phyloP scores from a whole-genome alignment of 805 yeast genomes.

The Metschnikowia aberdeeniae region DNA sequence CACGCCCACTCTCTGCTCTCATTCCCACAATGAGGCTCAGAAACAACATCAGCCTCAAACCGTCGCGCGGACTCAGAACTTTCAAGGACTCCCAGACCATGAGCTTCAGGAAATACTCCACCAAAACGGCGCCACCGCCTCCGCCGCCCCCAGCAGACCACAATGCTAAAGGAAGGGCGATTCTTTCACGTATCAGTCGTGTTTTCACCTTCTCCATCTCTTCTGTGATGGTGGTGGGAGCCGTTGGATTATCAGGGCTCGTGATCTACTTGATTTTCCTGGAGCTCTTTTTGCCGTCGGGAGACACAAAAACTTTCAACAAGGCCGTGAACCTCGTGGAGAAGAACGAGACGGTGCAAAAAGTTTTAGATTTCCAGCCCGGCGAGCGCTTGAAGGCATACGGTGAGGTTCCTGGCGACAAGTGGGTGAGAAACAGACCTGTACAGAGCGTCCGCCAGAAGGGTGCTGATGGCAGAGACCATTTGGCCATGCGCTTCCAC shows the following conservation, averaged over 20 bases:
- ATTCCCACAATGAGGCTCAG: background rate
- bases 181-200: slow-evolving; percentile 47
- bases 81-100: background rate
- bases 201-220: slow-evolving; percentile 62
- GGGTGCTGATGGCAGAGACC: slow-evolving; percentile 77
- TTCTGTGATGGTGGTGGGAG: slow-evolving; percentile 60
- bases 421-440: slow-evolving; percentile 88
- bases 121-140: slow-evolving; percentile 31
- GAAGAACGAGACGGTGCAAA: slow-evolving; percentile 56
- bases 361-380: slow-evolving; percentile 48
- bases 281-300: slow-evolving; percentile 83
- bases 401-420: slow-evolving; percentile 68
- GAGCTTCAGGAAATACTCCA: slow-evolving; percentile 12
- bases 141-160: slow-evolving; percentile 34
- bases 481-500: slow-evolving; percentile 78
- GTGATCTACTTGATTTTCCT: slow-evolving; percentile 71
- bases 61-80: too few relatives aligned
- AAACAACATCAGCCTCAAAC: too few relatives aligned
- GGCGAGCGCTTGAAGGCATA: slow-evolving; percentile 73
- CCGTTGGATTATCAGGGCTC: slow-evolving; percentile 62
- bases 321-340: slow-evolving; percentile 77
- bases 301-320: slow-evolving; percentile 88
- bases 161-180: slow-evolving; percentile 36
- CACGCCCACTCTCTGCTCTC: background rate
- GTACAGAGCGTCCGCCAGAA: slow-evolving; percentile 61